Conservation (phyloP, 2,329 filamentous ascomycete genomes). For the Neonectria hederae region DNA sequence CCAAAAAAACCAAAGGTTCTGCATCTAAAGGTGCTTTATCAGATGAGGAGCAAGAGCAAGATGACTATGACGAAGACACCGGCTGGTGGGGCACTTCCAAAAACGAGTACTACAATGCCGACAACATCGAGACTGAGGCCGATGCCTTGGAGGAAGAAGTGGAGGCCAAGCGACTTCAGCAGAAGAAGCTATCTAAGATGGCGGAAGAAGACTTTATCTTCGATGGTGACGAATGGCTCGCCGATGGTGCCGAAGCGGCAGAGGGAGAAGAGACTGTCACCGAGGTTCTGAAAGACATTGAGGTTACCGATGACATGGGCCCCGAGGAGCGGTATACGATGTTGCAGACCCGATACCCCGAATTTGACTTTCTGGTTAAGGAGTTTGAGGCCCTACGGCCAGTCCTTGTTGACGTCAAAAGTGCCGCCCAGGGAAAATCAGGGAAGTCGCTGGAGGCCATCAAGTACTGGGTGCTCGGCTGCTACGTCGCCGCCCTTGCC, state of each 20-base stretch:
- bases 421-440: conserved; percentile 63
- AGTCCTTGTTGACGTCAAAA: conserved; percentile 66
- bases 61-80: conserved; percentile 65
- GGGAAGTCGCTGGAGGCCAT: conserved; percentile 68
- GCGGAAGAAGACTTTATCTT: conserved; percentile 92
- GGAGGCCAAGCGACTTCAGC: conserved; percentile 87
- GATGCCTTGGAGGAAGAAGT: conserved; percentile 89
- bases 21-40: conserved; percentile 45
- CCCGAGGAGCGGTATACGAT: conserved; percentile 79
- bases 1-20: conserved; percentile 46
- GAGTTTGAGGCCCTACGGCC: conserved; percentile 81
- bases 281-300: conserved; percentile 84
- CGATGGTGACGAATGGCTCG: conserved; percentile 87
- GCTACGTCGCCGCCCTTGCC: conserved; percentile 85
- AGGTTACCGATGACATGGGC: conserved; percentile 82
- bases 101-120: conserved; percentile 93
- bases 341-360: conserved; percentile 84
- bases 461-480: conserved; percentile 82
- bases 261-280: conserved; percentile 73
- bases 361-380: conserved; percentile 85
- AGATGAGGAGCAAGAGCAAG: conserved; percentile 66
- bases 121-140: conserved; percentile 71
- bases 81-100: conserved; percentile 88
- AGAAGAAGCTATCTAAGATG: conserved; percentile 91
- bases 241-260: conserved; percentile 60